Evolutionary conservation across 805 yeast species (phyloP).

Genomic region (Wickerhamiella dianesei): DNA sequence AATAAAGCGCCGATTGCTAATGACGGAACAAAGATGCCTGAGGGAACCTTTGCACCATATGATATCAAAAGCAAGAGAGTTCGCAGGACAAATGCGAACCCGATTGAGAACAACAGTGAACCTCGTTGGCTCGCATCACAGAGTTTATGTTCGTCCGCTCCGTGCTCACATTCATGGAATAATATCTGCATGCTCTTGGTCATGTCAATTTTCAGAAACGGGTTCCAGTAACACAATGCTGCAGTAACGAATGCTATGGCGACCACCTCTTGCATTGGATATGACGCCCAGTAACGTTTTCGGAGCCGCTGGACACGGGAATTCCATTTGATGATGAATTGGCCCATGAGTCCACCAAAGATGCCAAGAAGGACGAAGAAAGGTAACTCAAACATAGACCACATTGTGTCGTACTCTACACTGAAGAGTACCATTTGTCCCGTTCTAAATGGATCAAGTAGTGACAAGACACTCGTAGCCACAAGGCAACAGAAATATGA

Average conservation of each 20-base stretch:
- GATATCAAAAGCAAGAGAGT: constrained; percentile 64
- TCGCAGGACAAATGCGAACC: constrained; percentile 60
- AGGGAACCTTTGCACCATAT: constrained; percentile 87
- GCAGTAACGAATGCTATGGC: constrained; percentile 58
- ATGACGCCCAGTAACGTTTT: constrained; percentile 45
- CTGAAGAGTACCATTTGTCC: constrained; percentile 91
- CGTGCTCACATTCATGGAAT: constrained; percentile 64
- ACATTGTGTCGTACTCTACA: constrained; percentile 71
- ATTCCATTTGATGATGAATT: constrained; percentile 59
- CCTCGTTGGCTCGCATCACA: constrained; percentile 19
- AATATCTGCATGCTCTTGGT: constrained; percentile 85
- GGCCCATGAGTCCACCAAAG: constrained; percentile 88
- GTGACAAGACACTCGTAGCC: constrained; percentile 69
- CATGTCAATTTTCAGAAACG: constrained; percentile 76
- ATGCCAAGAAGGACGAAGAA: constrained; percentile 65
- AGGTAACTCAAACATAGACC: constrained; percentile 76
- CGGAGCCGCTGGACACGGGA: constrained; percentile 65
- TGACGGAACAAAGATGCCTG: constrained; percentile 93
- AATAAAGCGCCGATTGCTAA: constrained; percentile 96
- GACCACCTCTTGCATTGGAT: constrained; percentile 60
- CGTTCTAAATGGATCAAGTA: constrained; percentile 80
- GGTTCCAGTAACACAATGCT: constrained; percentile 66
- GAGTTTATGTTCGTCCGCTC: constrained; percentile 27
- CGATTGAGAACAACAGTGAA: constrained; percentile 37
- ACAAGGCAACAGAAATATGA: constrained; percentile 81